A percentile compares a stretch with the other conserved stretches of the same genome.
Conservation (phyloP, 495 filamentous ascomycete species). For the Gamarada debralockiae region DNA sequence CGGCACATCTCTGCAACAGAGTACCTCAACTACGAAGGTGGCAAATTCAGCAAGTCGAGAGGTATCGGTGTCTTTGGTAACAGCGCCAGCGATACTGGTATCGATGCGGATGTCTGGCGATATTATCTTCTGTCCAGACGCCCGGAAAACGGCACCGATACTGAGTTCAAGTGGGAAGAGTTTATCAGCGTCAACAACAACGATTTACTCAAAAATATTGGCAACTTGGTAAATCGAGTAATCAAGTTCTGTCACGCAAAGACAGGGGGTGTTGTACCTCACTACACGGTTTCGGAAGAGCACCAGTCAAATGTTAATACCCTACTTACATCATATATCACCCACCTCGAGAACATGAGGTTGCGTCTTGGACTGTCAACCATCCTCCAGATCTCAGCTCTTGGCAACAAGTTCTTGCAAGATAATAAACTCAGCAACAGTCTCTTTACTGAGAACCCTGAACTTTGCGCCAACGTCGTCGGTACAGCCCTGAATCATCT, state of each 20-base stretch:
- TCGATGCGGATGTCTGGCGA: neutral
- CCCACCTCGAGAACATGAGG: neutral
- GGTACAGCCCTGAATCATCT: neutral
- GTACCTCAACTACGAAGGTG: neutral
- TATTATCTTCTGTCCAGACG: neutral
- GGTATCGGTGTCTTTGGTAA: neutral
- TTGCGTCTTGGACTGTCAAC: neutral
- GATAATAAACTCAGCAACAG: neutral
- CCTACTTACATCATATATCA: neutral
- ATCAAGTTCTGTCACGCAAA: neutral
- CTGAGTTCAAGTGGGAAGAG: neutral
- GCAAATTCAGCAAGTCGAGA: neutral
- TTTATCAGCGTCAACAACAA: neutral
- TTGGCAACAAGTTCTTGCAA: neutral
- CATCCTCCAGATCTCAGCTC: neutral
- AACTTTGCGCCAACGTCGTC: neutral
- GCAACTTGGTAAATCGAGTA: neutral
- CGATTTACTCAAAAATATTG: neutral
- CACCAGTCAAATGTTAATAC: neutral
- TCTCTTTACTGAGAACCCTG: neutral
- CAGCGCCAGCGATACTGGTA: neutral
- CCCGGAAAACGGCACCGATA: neutral
- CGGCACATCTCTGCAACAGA: neutral
- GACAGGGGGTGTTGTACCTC: neutral
- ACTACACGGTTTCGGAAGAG: neutral